Percentiles rank a stretch among this genome's conserved stretches.
Conservation (phyloP, 257 asterid species). For the Petunia axillaris region DNA sequence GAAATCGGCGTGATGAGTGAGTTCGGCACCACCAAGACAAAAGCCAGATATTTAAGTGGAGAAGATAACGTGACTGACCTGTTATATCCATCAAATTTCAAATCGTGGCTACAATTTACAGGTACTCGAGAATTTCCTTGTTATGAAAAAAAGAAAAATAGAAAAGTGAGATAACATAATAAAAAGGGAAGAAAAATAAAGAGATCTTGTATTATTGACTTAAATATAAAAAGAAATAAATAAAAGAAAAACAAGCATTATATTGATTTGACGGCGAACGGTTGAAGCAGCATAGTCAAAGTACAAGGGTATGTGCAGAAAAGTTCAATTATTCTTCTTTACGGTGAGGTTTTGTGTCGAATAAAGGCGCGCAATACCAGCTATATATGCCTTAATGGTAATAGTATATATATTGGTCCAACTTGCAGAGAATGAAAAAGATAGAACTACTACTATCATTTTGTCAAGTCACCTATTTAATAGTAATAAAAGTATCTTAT, state of each 20-base stretch:
- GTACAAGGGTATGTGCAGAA: constrained; percentile 13
- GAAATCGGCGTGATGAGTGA: too few relatives aligned
- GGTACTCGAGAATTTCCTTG: neutral
- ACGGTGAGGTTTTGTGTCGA: constrained; percentile 6
- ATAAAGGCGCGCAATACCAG: neutral
- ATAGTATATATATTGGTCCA: constrained; percentile 15
- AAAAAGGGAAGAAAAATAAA: neutral
- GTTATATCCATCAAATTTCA: too few relatives aligned
- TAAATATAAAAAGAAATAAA: neutral
- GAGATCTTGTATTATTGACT: neutral
- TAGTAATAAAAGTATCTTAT: neutral
- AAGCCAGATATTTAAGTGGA: too few relatives aligned
- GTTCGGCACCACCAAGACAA: too few relatives aligned
- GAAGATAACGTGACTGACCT: too few relatives aligned
- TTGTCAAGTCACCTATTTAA: constrained; percentile 10
- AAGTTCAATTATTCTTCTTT: constrained; percentile 16
- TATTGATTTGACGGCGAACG: constrained; percentile 19
- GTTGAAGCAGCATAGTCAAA: neutral
- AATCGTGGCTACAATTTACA: neutral
- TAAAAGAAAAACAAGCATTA: too few relatives aligned
- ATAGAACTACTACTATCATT: neutral
- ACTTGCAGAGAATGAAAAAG: constrained; percentile 29
- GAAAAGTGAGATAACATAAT: neutral
- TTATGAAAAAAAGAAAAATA: neutral
- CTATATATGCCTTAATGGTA: neutral